Conservation (phyloP, 139 green algal genomes). For the Marvania coccoides region DNA sequence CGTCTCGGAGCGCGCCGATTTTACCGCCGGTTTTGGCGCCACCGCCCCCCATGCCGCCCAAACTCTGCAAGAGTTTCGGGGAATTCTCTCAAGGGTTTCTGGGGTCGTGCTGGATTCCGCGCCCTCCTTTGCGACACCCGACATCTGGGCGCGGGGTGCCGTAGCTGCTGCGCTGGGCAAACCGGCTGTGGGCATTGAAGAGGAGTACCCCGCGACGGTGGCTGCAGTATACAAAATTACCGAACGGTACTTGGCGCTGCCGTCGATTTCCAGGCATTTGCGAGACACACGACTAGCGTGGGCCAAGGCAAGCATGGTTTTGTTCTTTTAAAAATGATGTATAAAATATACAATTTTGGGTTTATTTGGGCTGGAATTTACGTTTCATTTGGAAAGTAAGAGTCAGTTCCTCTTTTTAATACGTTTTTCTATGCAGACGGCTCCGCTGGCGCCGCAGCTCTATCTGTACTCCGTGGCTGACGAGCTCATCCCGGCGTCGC, state of each 20-base stretch:
- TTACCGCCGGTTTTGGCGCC: neutral
- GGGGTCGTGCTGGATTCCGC: slow-evolving; percentile 42
- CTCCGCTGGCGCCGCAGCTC: slow-evolving; percentile 38
- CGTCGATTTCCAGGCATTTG: slow-evolving; percentile 8
- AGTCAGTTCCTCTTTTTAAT: neutral
- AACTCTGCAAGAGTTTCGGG: no score
- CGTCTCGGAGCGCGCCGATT: neutral
- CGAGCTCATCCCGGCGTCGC: slow-evolving; percentile 34
- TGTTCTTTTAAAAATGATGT: neutral
- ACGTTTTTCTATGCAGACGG: neutral
- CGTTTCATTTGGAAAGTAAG: neutral
- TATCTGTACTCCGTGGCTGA: slow-evolving; percentile 58
- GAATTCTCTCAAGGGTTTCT: no score
- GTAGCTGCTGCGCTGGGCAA: slow-evolving; percentile 20
- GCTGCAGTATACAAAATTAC: neutral
- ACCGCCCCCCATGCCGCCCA: neutral
- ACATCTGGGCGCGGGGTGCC: slow-evolving; percentile 24
- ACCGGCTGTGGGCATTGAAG: slow-evolving; percentile 12
- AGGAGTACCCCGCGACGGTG: slow-evolving; percentile 11
- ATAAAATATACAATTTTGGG: neutral
- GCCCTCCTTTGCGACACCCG: slow-evolving; percentile 13
- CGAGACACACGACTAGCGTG: slow-evolving; percentile 6
- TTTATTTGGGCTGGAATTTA: neutral
- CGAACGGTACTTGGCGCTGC: slow-evolving; percentile 6
- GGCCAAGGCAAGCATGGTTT: neutral